Evolutionary conservation across 306 rosid species (phyloP).

Genomic region (Cicer bijugum): DNA sequence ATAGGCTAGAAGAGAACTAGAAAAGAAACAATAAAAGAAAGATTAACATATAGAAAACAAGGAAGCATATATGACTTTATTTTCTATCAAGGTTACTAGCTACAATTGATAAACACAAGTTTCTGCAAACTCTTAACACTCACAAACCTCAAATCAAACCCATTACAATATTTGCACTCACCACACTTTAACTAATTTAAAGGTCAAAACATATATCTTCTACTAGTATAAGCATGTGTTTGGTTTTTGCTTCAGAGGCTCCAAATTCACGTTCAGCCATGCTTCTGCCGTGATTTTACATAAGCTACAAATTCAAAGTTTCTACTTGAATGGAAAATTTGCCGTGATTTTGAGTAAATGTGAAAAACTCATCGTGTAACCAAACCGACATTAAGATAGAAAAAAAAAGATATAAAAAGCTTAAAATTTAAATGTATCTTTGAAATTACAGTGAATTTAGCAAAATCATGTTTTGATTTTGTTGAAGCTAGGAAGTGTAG

Average conservation of each 20-base stretch:
- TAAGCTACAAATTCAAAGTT: no score
- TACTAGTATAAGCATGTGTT: background rate
- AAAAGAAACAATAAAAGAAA: background rate
- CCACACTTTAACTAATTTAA: constrained; percentile 41
- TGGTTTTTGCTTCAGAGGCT: no score
- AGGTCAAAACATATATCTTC: constrained; percentile 48
- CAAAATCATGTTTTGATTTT: no score
- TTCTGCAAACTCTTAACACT: constrained; percentile 40
- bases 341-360: no score
- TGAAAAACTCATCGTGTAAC: no score
- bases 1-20: background rate
- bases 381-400: background rate
- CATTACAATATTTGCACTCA: constrained; percentile 52
- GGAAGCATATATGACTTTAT: constrained; percentile 35
- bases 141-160: constrained; percentile 44
- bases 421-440: background rate
- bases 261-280: no score
- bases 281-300: no score
- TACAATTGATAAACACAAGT: constrained; percentile 41
- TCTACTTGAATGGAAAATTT: no score
- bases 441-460: no score
- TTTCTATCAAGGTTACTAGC: constrained; percentile 37
- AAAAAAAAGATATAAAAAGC: background rate
- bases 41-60: constrained; percentile 17
- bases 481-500: no score